Evolutionary conservation across 1,139 yeast species (phyloP).

Genomic region (Nakaseomyces delphensis): DNA sequence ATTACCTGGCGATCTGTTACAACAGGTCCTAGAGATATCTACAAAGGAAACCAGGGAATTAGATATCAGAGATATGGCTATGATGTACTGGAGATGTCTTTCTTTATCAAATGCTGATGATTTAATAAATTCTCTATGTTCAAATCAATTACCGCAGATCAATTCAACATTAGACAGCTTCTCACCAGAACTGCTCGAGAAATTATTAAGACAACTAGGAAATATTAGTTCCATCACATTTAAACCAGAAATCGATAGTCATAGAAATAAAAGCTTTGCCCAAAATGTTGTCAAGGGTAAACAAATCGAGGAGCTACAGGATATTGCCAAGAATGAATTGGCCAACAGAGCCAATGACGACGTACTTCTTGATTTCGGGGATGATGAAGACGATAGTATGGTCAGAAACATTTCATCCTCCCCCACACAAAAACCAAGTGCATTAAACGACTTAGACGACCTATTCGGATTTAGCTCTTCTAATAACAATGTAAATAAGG

Average conservation of each 20-base stretch:
- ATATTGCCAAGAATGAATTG: conserved; percentile 70
- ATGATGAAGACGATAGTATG: conserved; percentile 21
- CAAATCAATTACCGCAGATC: conserved; percentile 57
- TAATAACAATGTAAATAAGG: conserved; percentile 9
- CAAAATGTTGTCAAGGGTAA: conserved; percentile 35
- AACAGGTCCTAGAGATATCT: conserved; percentile 64
- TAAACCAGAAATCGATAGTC: conserved; percentile 62
- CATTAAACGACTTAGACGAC: conserved; percentile 59
- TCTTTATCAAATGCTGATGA: conserved; percentile 43
- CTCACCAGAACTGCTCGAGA: conserved; percentile 59
- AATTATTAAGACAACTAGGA: conserved; percentile 65
- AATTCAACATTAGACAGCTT: conserved; percentile 64
- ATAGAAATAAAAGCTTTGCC: conserved; percentile 31
- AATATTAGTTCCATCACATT: conserved; percentile 86
- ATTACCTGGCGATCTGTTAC: conserved; percentile 46
- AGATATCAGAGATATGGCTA: conserved; percentile 91
- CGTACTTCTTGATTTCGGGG: conserved; percentile 75
- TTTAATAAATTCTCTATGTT: conserved; percentile 24
- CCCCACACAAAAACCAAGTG: conserved; percentile 28
- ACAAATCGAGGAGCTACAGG: conserved; percentile 68
- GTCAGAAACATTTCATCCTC: conserved; percentile 7
- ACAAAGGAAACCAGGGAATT: conserved; percentile 79
- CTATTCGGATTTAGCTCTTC: conserved; percentile 38
- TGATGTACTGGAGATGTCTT: conserved; percentile 85
- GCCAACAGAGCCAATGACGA: conserved; percentile 62